A percentile compares a stretch with the other conserved stretches of the same genome.
Conservation (phyloP, 108 stramenopile species). For the Skeletonema tropicum region DNA sequence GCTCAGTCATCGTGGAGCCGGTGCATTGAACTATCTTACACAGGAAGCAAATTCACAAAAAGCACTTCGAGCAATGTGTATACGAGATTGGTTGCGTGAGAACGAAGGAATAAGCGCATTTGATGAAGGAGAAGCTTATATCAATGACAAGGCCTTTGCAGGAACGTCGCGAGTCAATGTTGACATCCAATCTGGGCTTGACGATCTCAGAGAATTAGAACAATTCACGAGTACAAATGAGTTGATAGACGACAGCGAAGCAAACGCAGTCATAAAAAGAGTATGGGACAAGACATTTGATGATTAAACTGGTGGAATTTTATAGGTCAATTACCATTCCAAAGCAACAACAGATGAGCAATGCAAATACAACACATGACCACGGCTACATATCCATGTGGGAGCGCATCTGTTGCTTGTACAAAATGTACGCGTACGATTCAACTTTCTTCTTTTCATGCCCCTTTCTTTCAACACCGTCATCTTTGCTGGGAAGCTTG, state of each 20-base stretch:
- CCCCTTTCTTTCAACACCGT: conserved; percentile 27
- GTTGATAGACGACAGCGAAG: conserved; percentile 20
- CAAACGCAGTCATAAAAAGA: conserved; percentile 12
- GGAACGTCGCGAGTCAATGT: conserved; percentile 43
- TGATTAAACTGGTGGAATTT: conserved; percentile 5
- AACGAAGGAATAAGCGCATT: conserved; percentile 20
- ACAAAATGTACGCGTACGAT: conserved; percentile 45
- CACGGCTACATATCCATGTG: not conserved
- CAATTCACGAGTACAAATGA: conserved; percentile 29
- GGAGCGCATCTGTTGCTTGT: conserved; percentile 31
- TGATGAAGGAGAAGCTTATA: conserved; percentile 30
- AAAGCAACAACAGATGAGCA: not conserved
- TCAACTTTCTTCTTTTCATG: conserved; percentile 42
- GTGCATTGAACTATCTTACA: conserved; percentile 73
- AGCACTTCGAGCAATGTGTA: conserved; percentile 56
- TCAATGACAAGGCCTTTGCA: conserved; percentile 24
- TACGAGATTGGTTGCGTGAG: conserved; percentile 30
- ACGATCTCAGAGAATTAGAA: conserved; percentile 61
- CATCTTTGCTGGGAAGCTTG: conserved; percentile 27
- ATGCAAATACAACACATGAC: not conserved
- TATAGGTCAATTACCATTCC: conserved; percentile 14
- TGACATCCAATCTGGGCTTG: conserved; percentile 57
- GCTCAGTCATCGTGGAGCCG: conserved; percentile 60
- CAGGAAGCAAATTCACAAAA: conserved; percentile 73
- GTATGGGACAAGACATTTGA: conserved; percentile 21